Evolutionary conservation across 805 yeast genomes (phyloP).

Genomic region (Candida succiphila): DNA sequence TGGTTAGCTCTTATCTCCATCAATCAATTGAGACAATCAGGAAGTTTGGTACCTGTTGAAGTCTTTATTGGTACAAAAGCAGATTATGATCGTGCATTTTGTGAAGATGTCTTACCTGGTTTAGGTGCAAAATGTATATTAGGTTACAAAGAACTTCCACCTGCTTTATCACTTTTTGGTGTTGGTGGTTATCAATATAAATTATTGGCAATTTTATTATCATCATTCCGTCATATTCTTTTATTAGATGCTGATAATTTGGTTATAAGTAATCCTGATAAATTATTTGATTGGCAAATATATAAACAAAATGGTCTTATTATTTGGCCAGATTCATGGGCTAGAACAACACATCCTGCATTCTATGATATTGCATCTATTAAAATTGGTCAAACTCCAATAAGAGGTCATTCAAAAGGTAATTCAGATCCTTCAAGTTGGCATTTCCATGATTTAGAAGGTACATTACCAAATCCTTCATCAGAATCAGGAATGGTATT

Average conservation of each 20-base stretch:
- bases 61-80: constrained; percentile 32
- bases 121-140: constrained; percentile 37
- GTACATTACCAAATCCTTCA: constrained; percentile 57
- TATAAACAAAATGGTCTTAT: constrained; percentile 35
- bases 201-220: constrained; percentile 36
- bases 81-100: constrained; percentile 37
- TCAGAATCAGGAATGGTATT: constrained; percentile 64
- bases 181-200: constrained; percentile 42
- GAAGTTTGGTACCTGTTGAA: constrained; percentile 40
- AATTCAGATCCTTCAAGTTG: constrained; percentile 17
- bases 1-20: constrained; percentile 43
- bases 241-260: constrained; percentile 44
- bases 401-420: constrained; percentile 20
- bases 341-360: constrained; percentile 54
- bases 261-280: constrained; percentile 32
- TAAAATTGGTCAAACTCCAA: constrained; percentile 24
- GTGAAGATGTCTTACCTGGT: constrained; percentile 30
- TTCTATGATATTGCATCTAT: constrained; percentile 44
- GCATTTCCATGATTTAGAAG: constrained; percentile 50
- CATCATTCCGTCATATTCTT: constrained; percentile 35
- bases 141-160: constrained; percentile 23
- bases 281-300: constrained; percentile 33
- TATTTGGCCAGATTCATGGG: constrained; percentile 67
- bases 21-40: constrained; percentile 32
- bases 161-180: constrained; percentile 12